A percentile compares a stretch with the other conserved stretches of the same genome.
These are phyloP conservation scores for Triticum monococcum DNA, from an alignment of 176 grass and related monocot genomes.

Conservation along the genomic window DNA sequence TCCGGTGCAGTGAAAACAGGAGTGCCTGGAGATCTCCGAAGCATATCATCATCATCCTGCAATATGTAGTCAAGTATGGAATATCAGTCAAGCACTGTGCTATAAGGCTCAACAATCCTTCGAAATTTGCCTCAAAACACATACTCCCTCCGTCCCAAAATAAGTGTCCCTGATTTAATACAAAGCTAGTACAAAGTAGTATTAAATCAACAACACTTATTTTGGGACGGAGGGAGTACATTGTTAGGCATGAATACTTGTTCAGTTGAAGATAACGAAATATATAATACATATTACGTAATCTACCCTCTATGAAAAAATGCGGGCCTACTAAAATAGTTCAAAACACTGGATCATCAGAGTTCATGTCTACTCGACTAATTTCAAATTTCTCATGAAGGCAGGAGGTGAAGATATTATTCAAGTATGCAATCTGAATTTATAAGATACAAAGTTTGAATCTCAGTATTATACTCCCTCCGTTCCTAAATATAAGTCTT, in stretches of 20 bases:
- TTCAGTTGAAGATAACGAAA: neutral
- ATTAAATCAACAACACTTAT: no score
- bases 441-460: neutral
- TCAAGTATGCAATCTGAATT: neutral
- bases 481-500: no score
- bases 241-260: neutral
- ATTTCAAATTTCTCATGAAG: slow-evolving; percentile 4
- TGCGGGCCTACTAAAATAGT: neutral
- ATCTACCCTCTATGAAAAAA: neutral
- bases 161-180: no score
- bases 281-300: neutral
- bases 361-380: neutral
- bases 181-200: no score
- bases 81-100: neutral
- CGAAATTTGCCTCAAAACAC: neutral
- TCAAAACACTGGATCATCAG: slow-evolving; percentile 11
- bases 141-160: neutral
- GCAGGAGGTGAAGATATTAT: neutral
- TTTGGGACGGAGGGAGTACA: neutral
- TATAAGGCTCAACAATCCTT: neutral
- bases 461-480: neutral
- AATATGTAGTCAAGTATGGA: slow-evolving; percentile 19
- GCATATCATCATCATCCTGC: slow-evolving; percentile 84
- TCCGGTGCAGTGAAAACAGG: slow-evolving; percentile 94
- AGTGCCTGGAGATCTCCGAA: slow-evolving; percentile 85